Evolutionary conservation across 805 yeast genomes (phyloP), one percentile per base, ranked within the genome.

Genomic region (Hermanozyma aechmeae): DNA sequence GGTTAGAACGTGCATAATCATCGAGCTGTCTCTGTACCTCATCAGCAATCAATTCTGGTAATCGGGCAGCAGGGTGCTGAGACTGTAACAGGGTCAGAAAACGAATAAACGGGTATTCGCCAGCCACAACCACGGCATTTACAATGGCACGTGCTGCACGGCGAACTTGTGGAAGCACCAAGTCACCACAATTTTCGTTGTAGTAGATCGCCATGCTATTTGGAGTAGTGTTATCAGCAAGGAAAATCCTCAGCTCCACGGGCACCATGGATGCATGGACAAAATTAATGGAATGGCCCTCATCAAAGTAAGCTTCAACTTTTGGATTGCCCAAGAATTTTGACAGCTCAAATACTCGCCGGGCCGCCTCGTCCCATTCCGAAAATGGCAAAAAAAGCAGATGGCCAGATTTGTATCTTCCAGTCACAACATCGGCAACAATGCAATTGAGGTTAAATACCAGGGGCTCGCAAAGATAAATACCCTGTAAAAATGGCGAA

Each of bases 61-160:
- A 57, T 16, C 71, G 53, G 4, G 76, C 58, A 0, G 86, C 78
- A 15, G 68, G 65, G 39, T 72, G 68, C 17, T 58, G 50, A 7
- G 65, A 61, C 22, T 71, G 58, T 12, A 68, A 59, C 24, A 69
- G 69, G 6, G 73, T 62, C 46, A 75, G 78, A 54, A 73, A 83
- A 40, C 98, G 65, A 13, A 92, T 73, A 25, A 80, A 70, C 2
- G 98, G 98, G 42, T 80, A 83, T 46, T 87, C 96, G 10, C 93
- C 93, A 2, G 92, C 75, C 7, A 80, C 48, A 6, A 81, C 71
- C 61, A 94, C 82, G 15, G 84, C 43, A 39, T 78, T 73, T 17
- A 85, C 73, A 40, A 92, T 60, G 14, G 84, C 52, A 23, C 70
- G 58, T 1, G 89, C 84, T 0, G 81, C 72, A 29, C 53, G 54